Percentiles rank a stretch among this genome's conserved stretches.
These are phyloP conservation scores for Deuterostichococcus epilithicus DNA, from an alignment of 139 green algal species.

Conservation along the genomic window DNA sequence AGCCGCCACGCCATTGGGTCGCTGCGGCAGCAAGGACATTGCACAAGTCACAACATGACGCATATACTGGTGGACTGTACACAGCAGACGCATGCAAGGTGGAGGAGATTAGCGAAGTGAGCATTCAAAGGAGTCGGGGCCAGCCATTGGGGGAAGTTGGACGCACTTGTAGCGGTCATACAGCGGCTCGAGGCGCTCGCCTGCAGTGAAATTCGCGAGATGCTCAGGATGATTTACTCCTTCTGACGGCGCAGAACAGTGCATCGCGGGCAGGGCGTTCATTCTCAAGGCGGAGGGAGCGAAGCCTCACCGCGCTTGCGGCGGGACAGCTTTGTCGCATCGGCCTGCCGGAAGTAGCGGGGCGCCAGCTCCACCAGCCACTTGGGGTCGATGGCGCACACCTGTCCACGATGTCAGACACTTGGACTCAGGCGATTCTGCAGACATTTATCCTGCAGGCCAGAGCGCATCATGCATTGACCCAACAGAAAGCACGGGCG, in stretches of 20 bases:
- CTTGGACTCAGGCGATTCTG: background rate
- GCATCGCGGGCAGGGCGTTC: too few species aligned
- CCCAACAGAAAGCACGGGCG: background rate
- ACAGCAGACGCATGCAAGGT: too few species aligned
- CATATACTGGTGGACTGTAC: too few species aligned
- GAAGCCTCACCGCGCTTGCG: conserved; percentile 68
- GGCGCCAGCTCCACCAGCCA: conserved; percentile 97
- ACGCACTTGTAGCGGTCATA: conserved; percentile 68
- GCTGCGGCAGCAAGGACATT: too few species aligned
- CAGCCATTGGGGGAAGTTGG: background rate
- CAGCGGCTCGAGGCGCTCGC: conserved; percentile 95
- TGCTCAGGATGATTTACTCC: too few species aligned
- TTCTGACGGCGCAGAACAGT: too few species aligned
- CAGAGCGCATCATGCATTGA: background rate
- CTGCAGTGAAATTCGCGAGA: background rate
- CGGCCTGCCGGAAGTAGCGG: conserved; percentile 92
- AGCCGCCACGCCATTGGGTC: conserved; percentile 88
- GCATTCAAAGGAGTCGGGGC: background rate
- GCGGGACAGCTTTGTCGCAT: conserved; percentile 85
- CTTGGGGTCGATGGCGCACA: conserved; percentile 88
- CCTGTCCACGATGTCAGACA: conserved; percentile 22
- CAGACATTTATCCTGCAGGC: background rate
- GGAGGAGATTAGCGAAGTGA: too few species aligned
- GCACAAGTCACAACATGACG: background rate
- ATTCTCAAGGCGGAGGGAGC: too few species aligned